These are phyloP conservation scores for Pharus latifolius DNA, from an alignment of 176 grass and related monocot species.

Conservation along the genomic window DNA sequence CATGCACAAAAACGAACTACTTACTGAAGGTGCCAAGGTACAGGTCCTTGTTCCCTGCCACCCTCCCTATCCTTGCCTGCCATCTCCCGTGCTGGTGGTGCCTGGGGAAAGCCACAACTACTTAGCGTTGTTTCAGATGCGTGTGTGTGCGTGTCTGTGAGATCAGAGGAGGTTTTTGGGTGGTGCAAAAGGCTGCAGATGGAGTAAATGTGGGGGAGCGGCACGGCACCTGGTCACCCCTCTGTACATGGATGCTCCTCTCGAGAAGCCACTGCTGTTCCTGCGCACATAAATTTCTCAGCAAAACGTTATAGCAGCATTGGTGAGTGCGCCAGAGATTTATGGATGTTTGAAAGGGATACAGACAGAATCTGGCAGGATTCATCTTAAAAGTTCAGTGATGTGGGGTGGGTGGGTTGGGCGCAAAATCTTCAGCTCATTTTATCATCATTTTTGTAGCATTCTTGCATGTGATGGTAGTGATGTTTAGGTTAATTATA, in stretches of 20 bases:
- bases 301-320: conserved; percentile 3
- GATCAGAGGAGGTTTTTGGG: conserved; percentile 20
- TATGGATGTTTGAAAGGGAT: conserved; percentile 3
- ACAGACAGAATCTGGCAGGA: not conserved
- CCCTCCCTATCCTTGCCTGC: conserved; percentile 94
- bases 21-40: conserved; percentile 97
- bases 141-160: conserved; percentile 12
- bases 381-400: too few species aligned
- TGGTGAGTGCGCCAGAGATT: conserved; percentile 18
- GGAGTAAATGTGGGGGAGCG: conserved; percentile 26
- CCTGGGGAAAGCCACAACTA: conserved; percentile 33
- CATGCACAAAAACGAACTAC: conserved; percentile 8
- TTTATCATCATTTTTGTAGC: not conserved
- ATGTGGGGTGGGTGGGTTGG: too few species aligned
- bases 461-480: not conserved
- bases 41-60: conserved; percentile 93
- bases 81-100: conserved; percentile 96
- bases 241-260: conserved; percentile 92
- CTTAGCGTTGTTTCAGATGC: not conserved
- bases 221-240: conserved; percentile 84
- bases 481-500: too few species aligned
- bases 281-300: conserved; percentile 40
- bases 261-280: conserved; percentile 96
- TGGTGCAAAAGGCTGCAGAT: conserved; percentile 36
- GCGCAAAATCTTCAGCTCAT: too few species aligned